phyloP scores from a whole-genome alignment of 352 stramenopile species.

The Plasmopara muralis region DNA sequence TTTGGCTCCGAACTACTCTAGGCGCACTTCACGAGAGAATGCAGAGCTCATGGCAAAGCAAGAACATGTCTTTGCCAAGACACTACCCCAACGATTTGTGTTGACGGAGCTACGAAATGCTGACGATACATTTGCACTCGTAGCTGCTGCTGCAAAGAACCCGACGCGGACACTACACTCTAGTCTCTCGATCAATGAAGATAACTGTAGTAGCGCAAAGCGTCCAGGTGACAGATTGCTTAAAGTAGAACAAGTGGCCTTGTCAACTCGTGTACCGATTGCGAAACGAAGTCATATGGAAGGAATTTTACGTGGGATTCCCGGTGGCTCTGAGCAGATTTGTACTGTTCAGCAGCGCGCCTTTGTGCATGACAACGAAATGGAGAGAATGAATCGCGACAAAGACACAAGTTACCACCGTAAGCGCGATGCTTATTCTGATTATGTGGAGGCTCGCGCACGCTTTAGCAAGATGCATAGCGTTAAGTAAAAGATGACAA shows the following conservation, averaged over 20 bases:
- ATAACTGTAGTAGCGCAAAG: slow-evolving; percentile 21
- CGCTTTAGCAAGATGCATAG: slow-evolving; percentile 88
- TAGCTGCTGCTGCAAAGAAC: slow-evolving; percentile 43
- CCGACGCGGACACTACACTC: slow-evolving; percentile 49
- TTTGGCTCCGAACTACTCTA: slow-evolving; percentile 14
- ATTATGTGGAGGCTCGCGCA: slow-evolving; percentile 82
- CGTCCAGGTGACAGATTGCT: slow-evolving; percentile 8
- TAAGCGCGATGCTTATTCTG: slow-evolving; percentile 82
- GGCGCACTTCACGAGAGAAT: slow-evolving; percentile 42
- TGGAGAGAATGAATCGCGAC: slow-evolving; percentile 68
- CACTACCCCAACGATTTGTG: slow-evolving; percentile 54
- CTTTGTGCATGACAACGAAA: slow-evolving; percentile 64
- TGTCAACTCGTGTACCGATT: slow-evolving; percentile 37
- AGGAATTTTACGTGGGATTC: slow-evolving; percentile 56
- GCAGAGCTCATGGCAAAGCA: slow-evolving; percentile 28
- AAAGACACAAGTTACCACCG: slow-evolving; percentile 71
- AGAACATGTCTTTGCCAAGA: slow-evolving; percentile 45
- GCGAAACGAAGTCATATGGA: slow-evolving; percentile 79
- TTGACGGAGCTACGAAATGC: slow-evolving; percentile 46
- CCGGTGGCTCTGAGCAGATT: slow-evolving; percentile 22
- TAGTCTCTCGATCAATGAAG: slow-evolving; percentile 29
- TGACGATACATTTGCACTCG: slow-evolving; percentile 40
- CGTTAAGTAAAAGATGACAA: slow-evolving; percentile 39
- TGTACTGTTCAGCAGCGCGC: slow-evolving; percentile 42
- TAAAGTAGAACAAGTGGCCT: slow-evolving; percentile 5